Percentiles rank a stretch among this genome's conserved stretches.
Conservation (phyloP, 2,329 filamentous ascomycete species). For the Fonsecaea erecta region DNA sequence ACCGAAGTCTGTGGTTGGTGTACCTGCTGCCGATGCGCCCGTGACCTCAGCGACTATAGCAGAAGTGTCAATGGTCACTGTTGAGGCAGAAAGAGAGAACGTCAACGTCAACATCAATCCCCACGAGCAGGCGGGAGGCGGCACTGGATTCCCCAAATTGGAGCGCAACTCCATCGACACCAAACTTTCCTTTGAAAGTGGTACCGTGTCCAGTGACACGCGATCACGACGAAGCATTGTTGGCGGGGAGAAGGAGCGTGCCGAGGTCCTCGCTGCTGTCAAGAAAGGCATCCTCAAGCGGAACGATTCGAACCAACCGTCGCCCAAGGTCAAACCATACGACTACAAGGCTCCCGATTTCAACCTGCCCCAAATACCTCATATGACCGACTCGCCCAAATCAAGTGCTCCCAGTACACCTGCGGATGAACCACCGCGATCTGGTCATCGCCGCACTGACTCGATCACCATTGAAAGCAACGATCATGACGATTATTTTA, state of each 20-base stretch:
- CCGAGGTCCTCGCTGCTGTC: conserved; percentile 87
- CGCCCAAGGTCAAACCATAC: conserved; percentile 67
- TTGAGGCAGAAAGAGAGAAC: conserved; percentile 86
- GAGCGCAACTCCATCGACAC: conserved; percentile 82
- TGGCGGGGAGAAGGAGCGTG: conserved; percentile 85
- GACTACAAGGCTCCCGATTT: conserved; percentile 61
- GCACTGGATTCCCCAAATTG: conserved; percentile 80
- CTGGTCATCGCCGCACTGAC: conserved; percentile 67
- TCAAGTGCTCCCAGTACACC: conserved; percentile 89
- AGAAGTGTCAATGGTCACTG: conserved; percentile 93
- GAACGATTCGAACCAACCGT: conserved; percentile 67
- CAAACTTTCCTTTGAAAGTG: conserved; percentile 44
- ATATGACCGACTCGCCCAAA: conserved; percentile 74
- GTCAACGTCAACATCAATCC: conserved; percentile 74
- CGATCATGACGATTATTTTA: conserved; percentile 96
- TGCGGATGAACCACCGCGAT: conserved; percentile 64
- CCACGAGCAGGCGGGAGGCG: conserved; percentile 69
- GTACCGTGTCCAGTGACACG: conserved; percentile 51
- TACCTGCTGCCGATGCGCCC: conserved; percentile 70
- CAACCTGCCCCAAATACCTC: conserved; percentile 65
- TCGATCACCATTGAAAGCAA: conserved; percentile 77
- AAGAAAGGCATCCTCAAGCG: conserved; percentile 96
- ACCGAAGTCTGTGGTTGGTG: conserved; percentile 86
- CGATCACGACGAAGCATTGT: conserved; percentile 81
- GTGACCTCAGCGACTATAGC: conserved; percentile 71